phyloP scores from a whole-genome alignment of 2,329 filamentous ascomycete species.

The Talaromyces funiculosus region DNA sequence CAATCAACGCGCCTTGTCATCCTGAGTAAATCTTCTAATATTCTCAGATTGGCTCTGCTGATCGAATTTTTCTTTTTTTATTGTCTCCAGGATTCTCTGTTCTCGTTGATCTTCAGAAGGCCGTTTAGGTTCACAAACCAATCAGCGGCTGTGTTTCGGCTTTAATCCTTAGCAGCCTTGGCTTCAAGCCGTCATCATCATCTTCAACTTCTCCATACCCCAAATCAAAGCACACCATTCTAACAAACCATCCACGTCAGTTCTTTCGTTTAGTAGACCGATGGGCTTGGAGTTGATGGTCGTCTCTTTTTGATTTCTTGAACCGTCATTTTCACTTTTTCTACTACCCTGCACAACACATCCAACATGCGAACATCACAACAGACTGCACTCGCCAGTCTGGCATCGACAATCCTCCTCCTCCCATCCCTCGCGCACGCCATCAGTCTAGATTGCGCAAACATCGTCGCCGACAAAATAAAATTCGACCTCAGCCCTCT shows the following conservation, averaged over 20 bases:
- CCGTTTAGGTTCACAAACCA: not conserved
- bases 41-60: too few species aligned
- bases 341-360: not conserved
- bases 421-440: constrained; percentile 27
- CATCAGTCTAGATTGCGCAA: constrained; percentile 33
- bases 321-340: not conserved
- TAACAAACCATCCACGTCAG: not conserved
- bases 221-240: not conserved
- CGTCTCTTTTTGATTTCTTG: not conserved
- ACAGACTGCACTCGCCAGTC: constrained; percentile 19
- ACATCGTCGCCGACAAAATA: constrained; percentile 31
- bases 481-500: constrained; percentile 37
- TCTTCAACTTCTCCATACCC: not conserved
- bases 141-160: not conserved
- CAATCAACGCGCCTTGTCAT: too few species aligned
- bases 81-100: not conserved
- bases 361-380: constrained; percentile 29
- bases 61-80: not conserved
- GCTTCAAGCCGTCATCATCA: not conserved
- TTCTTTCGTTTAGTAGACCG: not conserved
- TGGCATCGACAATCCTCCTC: constrained; percentile 20
- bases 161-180: constrained; percentile 1
- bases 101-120: not conserved
- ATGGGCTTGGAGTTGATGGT: not conserved
- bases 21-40: too few species aligned